Conservation (phyloP, 2,329 filamentous ascomycete species). For the Lasiodiplodia sp. region DNA sequence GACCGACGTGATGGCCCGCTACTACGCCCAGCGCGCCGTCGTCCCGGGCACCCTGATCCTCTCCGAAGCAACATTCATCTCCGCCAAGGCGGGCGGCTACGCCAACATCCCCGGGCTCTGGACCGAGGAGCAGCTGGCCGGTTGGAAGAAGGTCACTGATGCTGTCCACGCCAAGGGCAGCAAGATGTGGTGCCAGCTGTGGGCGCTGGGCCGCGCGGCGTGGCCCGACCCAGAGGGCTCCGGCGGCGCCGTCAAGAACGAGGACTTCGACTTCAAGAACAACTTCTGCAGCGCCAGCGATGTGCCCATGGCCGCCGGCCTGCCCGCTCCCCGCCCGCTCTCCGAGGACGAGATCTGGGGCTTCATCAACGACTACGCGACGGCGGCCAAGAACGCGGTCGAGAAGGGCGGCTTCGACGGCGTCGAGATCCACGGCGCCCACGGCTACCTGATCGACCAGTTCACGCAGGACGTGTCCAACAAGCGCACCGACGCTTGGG, state of each 20-base stretch:
- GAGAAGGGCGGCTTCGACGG: slow-evolving; percentile 65
- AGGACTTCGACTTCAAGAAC: slow-evolving; percentile 42
- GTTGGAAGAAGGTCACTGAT: slow-evolving; percentile 67
- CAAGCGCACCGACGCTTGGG: slow-evolving; percentile 59
- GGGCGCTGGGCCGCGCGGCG: slow-evolving; percentile 66
- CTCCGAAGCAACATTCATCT: slow-evolving; percentile 47
- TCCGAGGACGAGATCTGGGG: slow-evolving; percentile 49
- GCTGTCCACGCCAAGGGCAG: slow-evolving; percentile 69
- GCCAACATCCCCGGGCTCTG: slow-evolving; percentile 42
- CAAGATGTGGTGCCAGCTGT: slow-evolving; percentile 69
- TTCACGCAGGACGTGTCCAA: slow-evolving; percentile 70
- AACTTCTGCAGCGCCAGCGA: slow-evolving; percentile 42
- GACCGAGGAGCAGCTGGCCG: slow-evolving; percentile 59
- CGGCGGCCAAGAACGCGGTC: slow-evolving; percentile 54
- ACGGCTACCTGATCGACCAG: slow-evolving; percentile 72
- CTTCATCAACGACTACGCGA: slow-evolving; percentile 48
- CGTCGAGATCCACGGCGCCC: slow-evolving; percentile 64
- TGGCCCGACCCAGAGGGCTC: slow-evolving; percentile 47
- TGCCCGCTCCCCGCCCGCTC: slow-evolving; percentile 46
- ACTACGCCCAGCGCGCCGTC: slow-evolving; percentile 42
- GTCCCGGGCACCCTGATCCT: slow-evolving; percentile 43
- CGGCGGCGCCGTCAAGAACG: slow-evolving; percentile 38
- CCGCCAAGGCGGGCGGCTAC: slow-evolving; percentile 38
- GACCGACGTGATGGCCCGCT: slow-evolving; percentile 45
- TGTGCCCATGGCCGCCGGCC: slow-evolving; percentile 43